Evolutionary conservation across 306 rosid genomes (phyloP), one percentile per base, ranked within the genome.

Genomic region (Inga oerstediana): DNA sequence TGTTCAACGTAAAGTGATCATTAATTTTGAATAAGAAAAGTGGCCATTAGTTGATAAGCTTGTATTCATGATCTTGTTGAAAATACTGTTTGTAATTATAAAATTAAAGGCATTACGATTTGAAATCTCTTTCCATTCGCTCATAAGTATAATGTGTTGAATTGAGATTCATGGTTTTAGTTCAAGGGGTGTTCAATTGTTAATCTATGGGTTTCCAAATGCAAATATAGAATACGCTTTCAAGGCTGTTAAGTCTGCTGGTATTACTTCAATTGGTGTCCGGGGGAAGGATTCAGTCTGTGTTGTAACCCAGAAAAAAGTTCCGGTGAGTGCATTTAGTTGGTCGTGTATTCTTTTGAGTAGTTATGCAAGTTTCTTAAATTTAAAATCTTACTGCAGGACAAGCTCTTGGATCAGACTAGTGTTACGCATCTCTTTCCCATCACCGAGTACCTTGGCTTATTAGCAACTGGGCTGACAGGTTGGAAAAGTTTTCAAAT

Each of bases 381-480:
- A 46, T 72, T 44, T 0, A 73, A 30, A 41, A 78, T 54, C 68
- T 65, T 41, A 17, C 49, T 78, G 81, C 85, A 88, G 93, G 94
- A 92, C 86, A 90, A 90, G 64, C 91, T 92, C 72, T 90, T 92
- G 76, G 97, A 92, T 80, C 94, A 92, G 84, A 87, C 93, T 45
- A 91, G 94, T 80, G 92, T 89, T 12, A 78, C 92, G 4, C 97
- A 92, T 80, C 93, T 89, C 45, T 91, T 92, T 81, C 87, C 97
- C 72, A 89, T 92, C 61, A 92, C 97, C 0, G 87, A 89, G 89
- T 88, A 82, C 79, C 87, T 89, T 73, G 97, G 97, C n/a, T 81
- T 92, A 79, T 88, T 92, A 65, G 97, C 94, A 54, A 92, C 97
- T 80, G 94, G 97, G 76, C 83, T 92, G 88, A 91, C 92, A 89